Evolutionary conservation across 2,329 filamentous ascomycete species (phyloP).

Genomic region (Didymellaceae sp.): DNA sequence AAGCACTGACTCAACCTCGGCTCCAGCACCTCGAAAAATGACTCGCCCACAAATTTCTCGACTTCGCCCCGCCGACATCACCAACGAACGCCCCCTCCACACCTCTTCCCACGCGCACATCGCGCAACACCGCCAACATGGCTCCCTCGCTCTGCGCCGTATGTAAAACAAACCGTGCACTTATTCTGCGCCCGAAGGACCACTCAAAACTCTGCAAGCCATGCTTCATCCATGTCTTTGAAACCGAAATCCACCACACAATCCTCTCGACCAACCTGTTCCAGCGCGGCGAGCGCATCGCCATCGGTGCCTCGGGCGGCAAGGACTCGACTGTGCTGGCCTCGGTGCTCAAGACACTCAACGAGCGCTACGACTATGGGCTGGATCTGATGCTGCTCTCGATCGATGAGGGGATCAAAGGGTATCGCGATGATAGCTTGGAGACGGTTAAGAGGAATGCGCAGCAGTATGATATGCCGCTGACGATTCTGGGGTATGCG

Average conservation of each 20-base stretch:
- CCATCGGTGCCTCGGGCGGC: conserved; percentile 94
- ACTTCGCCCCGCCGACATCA: conserved; percentile 16
- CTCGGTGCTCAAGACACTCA: conserved; percentile 91
- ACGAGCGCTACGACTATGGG: conserved; percentile 86
- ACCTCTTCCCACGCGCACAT: not conserved
- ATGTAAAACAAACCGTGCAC: conserved; percentile 78
- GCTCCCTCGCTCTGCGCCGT: conserved; percentile 76
- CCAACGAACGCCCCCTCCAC: conserved; percentile 1
- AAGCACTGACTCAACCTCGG: conserved; percentile 1
- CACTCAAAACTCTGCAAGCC: conserved; percentile 88
- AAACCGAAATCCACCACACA: conserved; percentile 92
- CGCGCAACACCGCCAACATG: conserved; percentile 60
- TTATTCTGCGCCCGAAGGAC: conserved; percentile 94
- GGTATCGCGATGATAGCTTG: conserved; percentile 93
- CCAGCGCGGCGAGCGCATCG: conserved; percentile 79
- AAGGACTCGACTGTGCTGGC: conserved; percentile 98
- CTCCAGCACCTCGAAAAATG: conserved; percentile 6
- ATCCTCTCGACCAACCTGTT: conserved; percentile 85
- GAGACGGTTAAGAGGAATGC: conserved; percentile 97
- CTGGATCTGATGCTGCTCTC: conserved; percentile 85
- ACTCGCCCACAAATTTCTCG: conserved; percentile 5
- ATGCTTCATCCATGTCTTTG: conserved; percentile 88
- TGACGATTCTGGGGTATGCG: conserved; percentile 91
- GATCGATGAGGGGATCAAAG: conserved; percentile 96
- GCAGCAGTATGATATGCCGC: conserved; percentile 84